Percentiles rank a stretch among this genome's conserved stretches.
Evolutionary conservation across 805 yeast genomes (phyloP).

Genomic region (Starmerella tilneyi): DNA sequence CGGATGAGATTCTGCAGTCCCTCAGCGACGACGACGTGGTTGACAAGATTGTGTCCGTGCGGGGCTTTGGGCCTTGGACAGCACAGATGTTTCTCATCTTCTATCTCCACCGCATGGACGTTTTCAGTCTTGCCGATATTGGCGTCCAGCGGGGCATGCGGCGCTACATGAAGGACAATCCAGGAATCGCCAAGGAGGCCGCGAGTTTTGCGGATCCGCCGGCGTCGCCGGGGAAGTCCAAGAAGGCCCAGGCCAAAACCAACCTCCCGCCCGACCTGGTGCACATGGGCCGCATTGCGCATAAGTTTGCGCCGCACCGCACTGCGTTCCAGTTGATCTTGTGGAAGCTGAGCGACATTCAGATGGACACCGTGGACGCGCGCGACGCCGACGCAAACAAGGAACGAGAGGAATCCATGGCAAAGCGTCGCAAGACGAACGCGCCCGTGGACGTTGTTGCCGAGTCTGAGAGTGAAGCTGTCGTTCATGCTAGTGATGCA

Average conservation of each 20-base stretch:
- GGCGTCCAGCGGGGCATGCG: constrained; percentile 80
- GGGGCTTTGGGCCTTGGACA: constrained; percentile 52
- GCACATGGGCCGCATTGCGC: constrained; percentile 55
- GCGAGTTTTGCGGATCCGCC: constrained; percentile 22
- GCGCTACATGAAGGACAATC: constrained; percentile 40
- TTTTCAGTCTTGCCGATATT: constrained; percentile 68
- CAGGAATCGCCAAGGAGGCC: constrained; percentile 35
- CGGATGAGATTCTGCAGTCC: constrained; percentile 25
- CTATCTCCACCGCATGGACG: constrained; percentile 53
- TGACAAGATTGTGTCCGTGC: constrained; percentile 28
- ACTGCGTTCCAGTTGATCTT: constrained; percentile 57
- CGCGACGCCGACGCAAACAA: constrained; percentile 9
- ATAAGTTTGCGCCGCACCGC: constrained; percentile 53
- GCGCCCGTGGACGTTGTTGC: neutral
- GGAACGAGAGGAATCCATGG: neutral
- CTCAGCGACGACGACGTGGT: constrained; percentile 30
- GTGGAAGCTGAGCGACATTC: constrained; percentile 61
- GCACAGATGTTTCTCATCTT: constrained; percentile 79
- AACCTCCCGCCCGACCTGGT: constrained; percentile 31
- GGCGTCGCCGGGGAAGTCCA: constrained; percentile 27
- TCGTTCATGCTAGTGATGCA: neutral
- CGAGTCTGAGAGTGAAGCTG: neutral
- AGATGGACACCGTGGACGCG: constrained; percentile 33
- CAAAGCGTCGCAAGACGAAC: neutral
- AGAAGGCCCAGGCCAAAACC: constrained; percentile 34